Evolutionary conservation across 2,329 filamentous ascomycete genomes (phyloP), one percentile per base, ranked within the genome.

Genomic region (Fusarium siculi): DNA sequence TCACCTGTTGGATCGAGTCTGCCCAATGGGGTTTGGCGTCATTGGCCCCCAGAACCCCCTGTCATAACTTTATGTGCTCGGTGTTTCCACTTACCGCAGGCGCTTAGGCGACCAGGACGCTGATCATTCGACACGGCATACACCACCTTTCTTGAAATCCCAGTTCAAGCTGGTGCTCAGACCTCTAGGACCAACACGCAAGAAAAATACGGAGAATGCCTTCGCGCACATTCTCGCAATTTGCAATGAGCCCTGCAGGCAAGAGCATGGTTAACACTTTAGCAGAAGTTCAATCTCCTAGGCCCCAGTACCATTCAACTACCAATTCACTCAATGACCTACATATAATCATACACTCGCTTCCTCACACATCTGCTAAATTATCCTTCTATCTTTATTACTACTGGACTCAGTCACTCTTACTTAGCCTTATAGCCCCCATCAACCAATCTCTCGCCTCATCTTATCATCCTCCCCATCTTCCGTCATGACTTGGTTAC

Each of bases 251-350:
- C 4, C 6, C 21, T 8, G 7, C 21, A 3, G 14, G 1, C 12
- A 32, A n/a, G 9, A 18, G 3, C 3, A 1, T 32, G 30, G 19
- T 23, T 9, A 1, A 11, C 5, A n/a, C 21, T n/a, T 34, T 5
- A 49, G 28, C 21, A 14, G 28, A 32, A 23, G 1, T 23, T 0
- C 4, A n/a, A 9, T 50, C 7, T 32, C 15, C 5, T 0, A 1
- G 2, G 3, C 4, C 0, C 6, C 4, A 46, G 9, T 15, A 7
- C 0, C 7, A n/a, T 1, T 32, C 3, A 5, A 32, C n/a, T n/a
- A n/a, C n/a, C n/a, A n/a, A n/a, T n/a, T n/a, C n/a, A n/a, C n/a
- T n/a, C n/a, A n/a, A n/a, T n/a, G n/a, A n/a, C n/a, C n/a, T 15
- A 23, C 19, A 49, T 23, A 49, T 49, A 32, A 23, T 9, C n/a